Base-by-base conservation (phyloP, 2,329 filamentous ascomycete species). In the Penicillium capsulatum region DNA sequence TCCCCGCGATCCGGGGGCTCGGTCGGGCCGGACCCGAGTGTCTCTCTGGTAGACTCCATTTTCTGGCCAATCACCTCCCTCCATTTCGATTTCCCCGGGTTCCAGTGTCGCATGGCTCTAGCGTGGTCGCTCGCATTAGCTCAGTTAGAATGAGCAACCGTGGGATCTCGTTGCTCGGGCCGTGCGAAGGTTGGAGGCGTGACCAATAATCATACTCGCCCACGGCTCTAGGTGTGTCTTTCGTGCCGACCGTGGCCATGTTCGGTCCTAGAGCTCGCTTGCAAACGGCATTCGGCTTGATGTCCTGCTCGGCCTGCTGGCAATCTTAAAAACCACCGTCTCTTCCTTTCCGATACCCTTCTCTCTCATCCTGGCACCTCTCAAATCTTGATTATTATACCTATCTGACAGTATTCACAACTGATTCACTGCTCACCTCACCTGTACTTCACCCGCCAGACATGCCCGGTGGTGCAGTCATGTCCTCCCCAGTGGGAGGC, bases 401-500 rank as follows among this genome's bases (percentile, higher is more conserved):
- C n/a, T n/a, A n/a, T n/a, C n/a, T n/a, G n/a, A n/a, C 15, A 16
- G 11, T 13, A 11, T 30, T 24, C 22, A 26, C 29, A 31, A 32
- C 22, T 17, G 10, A 28, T n/a, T n/a, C n/a, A n/a, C n/a, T n/a
- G n/a, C n/a, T n/a, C n/a, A n/a, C n/a, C n/a, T n/a, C n/a, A n/a
- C n/a, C n/a, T n/a, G n/a, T n/a, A n/a, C n/a, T n/a, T n/a, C n/a
- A n/a, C n/a, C n/a, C n/a, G n/a, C n/a, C n/a, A n/a, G n/a, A n/a
- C n/a, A 61, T 61, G 58, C 44, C 57, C 36, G 59, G 57, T 46
- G 51, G 47, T 42, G 44, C 40, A 40, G 44, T 36, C 13, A 17
- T 45, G 19, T 20, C 26, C n/a, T 6, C 42, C 14, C 28, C 34
- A 17, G 24, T 30, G 31, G 71, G 69, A 44, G 71, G 72, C 40